Conservation (phyloP, 768 basidiomycete species). For the Leccinum ochraceum region DNA sequence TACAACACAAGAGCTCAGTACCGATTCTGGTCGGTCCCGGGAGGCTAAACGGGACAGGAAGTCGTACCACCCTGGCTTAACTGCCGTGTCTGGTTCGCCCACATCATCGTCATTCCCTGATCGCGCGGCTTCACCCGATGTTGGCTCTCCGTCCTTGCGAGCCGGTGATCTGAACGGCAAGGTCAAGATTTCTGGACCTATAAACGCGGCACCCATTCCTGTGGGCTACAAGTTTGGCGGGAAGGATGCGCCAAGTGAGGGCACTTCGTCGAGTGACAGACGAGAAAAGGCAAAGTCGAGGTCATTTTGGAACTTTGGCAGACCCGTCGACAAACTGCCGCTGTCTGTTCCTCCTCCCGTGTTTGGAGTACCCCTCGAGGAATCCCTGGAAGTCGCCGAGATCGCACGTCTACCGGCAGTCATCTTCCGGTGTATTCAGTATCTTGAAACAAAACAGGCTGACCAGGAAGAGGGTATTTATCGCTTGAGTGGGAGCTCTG, state of each 20-base stretch:
- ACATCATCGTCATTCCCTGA: slow-evolving; percentile 35
- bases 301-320: slow-evolving; percentile 91
- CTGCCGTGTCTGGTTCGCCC: slow-evolving; percentile 51
- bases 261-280: slow-evolving; percentile 56
- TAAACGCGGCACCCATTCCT: slow-evolving; percentile 83
- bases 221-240: slow-evolving; percentile 88
- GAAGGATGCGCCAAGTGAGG: slow-evolving; percentile 58
- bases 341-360: slow-evolving; percentile 65
- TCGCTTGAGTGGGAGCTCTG: slow-evolving; percentile 90
- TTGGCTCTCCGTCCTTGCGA: slow-evolving; percentile 48
- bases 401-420: slow-evolving; percentile 92
- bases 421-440: slow-evolving; percentile 94
- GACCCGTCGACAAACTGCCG: slow-evolving; percentile 47
- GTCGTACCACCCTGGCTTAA: slow-evolving; percentile 63
- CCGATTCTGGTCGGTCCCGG: slow-evolving; percentile 54
- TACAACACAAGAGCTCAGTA: slow-evolving; percentile 43
- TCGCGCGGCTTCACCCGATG: slow-evolving; percentile 48
- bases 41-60: slow-evolving; percentile 56
- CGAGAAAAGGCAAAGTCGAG: slow-evolving; percentile 92
- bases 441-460: slow-evolving; percentile 90
- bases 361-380: slow-evolving; percentile 85
- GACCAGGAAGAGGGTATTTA: slow-evolving; percentile 98
- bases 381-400: slow-evolving; percentile 84
- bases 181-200: slow-evolving; percentile 87
- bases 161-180: slow-evolving; percentile 59